Conservation (phyloP, 148 eudicot genomes). For the Gaultheria prostrata region DNA sequence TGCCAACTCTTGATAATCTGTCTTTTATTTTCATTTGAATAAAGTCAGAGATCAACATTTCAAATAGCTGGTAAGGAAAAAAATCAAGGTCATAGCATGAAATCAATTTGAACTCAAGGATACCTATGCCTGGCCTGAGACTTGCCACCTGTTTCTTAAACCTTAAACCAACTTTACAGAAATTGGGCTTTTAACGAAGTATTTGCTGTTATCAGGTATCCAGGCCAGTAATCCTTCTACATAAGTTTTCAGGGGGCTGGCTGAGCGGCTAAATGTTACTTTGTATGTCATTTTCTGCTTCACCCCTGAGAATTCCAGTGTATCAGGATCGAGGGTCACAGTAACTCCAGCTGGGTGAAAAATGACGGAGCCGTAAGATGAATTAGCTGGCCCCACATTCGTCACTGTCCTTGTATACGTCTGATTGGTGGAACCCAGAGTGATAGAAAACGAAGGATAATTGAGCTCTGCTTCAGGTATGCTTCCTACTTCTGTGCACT, state of each 20-base stretch:
- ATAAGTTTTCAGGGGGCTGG: not conserved
- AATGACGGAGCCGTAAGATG: constrained; percentile 17
- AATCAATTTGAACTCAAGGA: not conserved
- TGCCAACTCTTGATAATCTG: not conserved
- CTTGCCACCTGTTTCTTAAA: not conserved
- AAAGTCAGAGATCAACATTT: not conserved
- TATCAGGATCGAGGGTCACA: constrained; percentile 18
- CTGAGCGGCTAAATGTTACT: constrained; percentile 16
- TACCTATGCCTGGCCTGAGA: not conserved
- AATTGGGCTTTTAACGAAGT: not conserved
- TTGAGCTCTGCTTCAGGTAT: constrained; percentile 25
- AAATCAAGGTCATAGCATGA: not conserved
- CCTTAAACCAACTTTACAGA: not conserved
- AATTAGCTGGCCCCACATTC: constrained; percentile 28
- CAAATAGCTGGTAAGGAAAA: not conserved
- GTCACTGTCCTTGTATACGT: constrained; percentile 35
- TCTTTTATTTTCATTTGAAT: not conserved
- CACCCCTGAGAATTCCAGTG: constrained; percentile 8
- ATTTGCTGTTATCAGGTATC: not conserved
- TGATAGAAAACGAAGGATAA: constrained; percentile 30
- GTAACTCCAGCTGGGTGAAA: constrained; percentile 12
- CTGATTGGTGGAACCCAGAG: not conserved
- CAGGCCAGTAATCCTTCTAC: not conserved
- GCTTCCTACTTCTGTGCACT: constrained; percentile 16
- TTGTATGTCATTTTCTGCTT: constrained; percentile 24